These are phyloP conservation scores for Citrus maxima DNA, from an alignment of 345 rosid species.

Conservation along the genomic window DNA sequence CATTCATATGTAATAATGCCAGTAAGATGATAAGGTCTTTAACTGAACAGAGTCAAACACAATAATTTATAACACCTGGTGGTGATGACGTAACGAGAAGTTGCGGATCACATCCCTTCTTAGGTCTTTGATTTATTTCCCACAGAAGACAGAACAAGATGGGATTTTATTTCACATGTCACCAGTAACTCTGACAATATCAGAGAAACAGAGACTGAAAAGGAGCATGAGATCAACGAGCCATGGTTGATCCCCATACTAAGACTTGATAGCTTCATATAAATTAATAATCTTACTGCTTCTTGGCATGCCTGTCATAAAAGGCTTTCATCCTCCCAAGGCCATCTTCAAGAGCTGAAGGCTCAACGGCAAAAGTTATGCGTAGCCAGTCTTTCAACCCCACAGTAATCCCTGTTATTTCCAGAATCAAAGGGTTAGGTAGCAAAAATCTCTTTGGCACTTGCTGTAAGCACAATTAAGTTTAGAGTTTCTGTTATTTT, in stretches of 20 bases:
- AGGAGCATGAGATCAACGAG: not conserved
- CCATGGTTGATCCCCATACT: not conserved
- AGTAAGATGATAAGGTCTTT: slow-evolving; percentile 34
- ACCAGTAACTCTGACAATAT: not conserved
- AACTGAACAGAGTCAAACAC: slow-evolving; percentile 5
- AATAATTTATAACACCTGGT: too few species aligned
- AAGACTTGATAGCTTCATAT: too few species aligned
- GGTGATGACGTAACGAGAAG: not conserved
- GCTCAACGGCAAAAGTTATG: slow-evolving; percentile 34
- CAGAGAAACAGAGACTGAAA: not conserved
- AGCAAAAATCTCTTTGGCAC: not conserved
- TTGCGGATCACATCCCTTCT: not conserved
- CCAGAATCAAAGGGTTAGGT: not conserved
- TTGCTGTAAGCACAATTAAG: not conserved
- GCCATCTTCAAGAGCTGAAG: slow-evolving; percentile 31
- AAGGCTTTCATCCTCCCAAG: slow-evolving; percentile 41
- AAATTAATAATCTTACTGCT: not conserved
- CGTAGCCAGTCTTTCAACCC: slow-evolving; percentile 52
- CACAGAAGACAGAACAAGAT: not conserved
- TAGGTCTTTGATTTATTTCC: not conserved
- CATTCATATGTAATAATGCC: not conserved
- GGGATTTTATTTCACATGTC: not conserved
- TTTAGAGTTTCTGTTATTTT: too few species aligned
- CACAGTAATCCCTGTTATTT: slow-evolving; percentile 26
- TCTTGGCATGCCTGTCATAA: slow-evolving; percentile 41